Conservation (phyloP, 23 red algal species). For the Chondrus crispus region DNA sequence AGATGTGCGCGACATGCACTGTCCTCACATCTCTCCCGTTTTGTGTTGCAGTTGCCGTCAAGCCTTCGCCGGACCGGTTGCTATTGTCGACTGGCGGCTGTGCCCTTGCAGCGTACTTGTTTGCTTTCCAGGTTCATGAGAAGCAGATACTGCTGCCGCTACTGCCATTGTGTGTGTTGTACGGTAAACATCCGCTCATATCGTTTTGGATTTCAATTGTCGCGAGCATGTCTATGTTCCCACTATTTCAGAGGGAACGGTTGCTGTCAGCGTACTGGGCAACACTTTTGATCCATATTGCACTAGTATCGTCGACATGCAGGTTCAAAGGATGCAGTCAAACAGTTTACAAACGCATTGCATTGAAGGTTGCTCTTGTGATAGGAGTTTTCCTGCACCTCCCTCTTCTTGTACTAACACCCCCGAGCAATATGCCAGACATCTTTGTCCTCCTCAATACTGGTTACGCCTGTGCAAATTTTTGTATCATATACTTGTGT, state of each 20-base stretch:
- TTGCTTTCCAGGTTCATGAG: conserved; percentile 96
- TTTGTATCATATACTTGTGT: conserved; percentile 19
- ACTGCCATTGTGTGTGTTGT: conserved; percentile 38
- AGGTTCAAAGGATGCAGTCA: not conserved
- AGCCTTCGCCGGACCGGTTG: conserved; percentile 29
- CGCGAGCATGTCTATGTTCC: conserved; percentile 59
- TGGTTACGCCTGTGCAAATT: conserved; percentile 21
- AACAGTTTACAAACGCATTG: not conserved
- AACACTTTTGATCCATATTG: conserved; percentile 11
- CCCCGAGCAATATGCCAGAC: conserved; percentile 1
- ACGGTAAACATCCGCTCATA: not conserved
- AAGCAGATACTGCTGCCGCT: conserved; percentile 94
- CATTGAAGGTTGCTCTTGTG: not conserved
- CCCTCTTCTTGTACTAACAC: conserved; percentile 14
- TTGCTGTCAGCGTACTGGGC: conserved; percentile 36
- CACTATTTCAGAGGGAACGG: conserved; percentile 68
- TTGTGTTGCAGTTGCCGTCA: conserved; percentile 19
- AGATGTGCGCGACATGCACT: conserved; percentile 33
- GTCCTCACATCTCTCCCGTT: conserved; percentile 64
- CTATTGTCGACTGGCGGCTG: conserved; percentile 56
- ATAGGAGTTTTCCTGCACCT: conserved; percentile 18
- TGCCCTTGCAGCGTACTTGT: conserved; percentile 72
- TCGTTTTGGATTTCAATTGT: conserved; percentile 47
- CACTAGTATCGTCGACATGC: not conserved
- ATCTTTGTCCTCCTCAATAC: conserved; percentile 47